Evolutionary conservation across 768 basidiomycete genomes (phyloP), one percentile per base, ranked within the genome.

Genomic region (Lactifluus piperatus): DNA sequence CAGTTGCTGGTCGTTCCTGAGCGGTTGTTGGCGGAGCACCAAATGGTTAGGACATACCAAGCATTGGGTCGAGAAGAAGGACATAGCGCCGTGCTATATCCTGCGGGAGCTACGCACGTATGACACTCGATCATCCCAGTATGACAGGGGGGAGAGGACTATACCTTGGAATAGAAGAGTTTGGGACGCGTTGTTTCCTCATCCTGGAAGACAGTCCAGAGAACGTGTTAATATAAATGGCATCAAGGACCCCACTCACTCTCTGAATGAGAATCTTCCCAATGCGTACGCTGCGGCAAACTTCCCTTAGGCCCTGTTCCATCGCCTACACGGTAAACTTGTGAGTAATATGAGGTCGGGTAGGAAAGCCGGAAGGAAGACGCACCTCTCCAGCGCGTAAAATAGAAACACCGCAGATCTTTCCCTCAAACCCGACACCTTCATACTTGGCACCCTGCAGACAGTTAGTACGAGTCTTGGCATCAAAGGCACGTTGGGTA

Each of bases 221-320:
- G 26, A 20, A 36, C n/a, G 48, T 16, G 48, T 45, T n/a, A 18
- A 57, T 41, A 57, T 43, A 51, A 18, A 34, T 16, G 37, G 54
- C 10, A 46, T 16, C 32, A n/a, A 20, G 50, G 11, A 18, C 5
- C 22, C 48, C 26, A 68, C 81, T 62, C 72, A 92, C 93, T 70
- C 95, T 74, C 74, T 99, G 95, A 62, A 99, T 99, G 49, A 99
- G 77, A 68, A 99, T 98, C 77, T 99, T 99, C 49, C 95, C 95
- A 59, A 99, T 95, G 62, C 95, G 81, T 27, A 91, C 89, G 67
- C 84, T 90, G 65, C 95, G 81, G 75, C 94, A 97, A 39, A 97
- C 95, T 71, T 97, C 95, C 44, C 95, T 79, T 62, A 99, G 76
- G 39, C 95, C 97, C 13, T 91, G 91, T 73, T 99, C 95, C 95